Percentiles rank a stretch among this genome's conserved stretches.
Conservation (phyloP, 2,329 filamentous ascomycete genomes). For the Penicillium polonicum region DNA sequence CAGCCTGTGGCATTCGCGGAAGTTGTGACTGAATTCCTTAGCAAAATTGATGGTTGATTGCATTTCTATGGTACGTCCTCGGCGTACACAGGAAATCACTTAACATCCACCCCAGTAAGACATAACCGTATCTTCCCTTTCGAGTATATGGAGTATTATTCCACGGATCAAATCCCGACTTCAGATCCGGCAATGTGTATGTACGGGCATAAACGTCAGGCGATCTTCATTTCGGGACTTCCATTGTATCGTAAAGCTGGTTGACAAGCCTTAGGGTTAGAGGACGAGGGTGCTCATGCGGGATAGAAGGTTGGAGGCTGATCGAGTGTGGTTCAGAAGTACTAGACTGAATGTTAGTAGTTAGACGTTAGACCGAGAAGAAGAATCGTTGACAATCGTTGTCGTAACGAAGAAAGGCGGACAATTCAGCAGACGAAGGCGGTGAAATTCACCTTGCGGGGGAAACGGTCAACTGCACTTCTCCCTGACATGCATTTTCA, state of each 20-base stretch:
- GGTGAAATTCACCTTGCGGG: constrained; percentile 11
- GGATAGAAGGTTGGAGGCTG: not conserved
- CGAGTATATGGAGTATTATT: not conserved
- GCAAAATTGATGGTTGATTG: constrained; percentile 24
- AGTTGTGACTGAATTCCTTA: constrained; percentile 60
- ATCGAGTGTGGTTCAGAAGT: not conserved
- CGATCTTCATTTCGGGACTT: not conserved
- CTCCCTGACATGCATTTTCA: not conserved
- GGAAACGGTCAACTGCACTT: constrained; percentile 16
- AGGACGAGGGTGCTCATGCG: not conserved
- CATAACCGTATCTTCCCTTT: not conserved
- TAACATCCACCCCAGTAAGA: not conserved
- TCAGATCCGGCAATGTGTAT: not conserved
- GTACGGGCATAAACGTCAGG: not conserved
- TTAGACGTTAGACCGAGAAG: no score
- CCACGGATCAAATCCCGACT: not conserved
- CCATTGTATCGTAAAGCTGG: not conserved
- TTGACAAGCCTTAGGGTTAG: no score
- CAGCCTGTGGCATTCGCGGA: constrained; percentile 66
- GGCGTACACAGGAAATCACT: no score
- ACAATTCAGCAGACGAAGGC: constrained; percentile 2
- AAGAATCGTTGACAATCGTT: not conserved
- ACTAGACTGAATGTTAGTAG: not conserved
- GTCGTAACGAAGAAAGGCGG: not conserved
- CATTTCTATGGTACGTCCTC: constrained; percentile 4